Evolutionary conservation across 129 eudicot genomes (phyloP), one percentile per base, ranked within the genome.

Genomic region (Smallanthus sonchifolius): DNA sequence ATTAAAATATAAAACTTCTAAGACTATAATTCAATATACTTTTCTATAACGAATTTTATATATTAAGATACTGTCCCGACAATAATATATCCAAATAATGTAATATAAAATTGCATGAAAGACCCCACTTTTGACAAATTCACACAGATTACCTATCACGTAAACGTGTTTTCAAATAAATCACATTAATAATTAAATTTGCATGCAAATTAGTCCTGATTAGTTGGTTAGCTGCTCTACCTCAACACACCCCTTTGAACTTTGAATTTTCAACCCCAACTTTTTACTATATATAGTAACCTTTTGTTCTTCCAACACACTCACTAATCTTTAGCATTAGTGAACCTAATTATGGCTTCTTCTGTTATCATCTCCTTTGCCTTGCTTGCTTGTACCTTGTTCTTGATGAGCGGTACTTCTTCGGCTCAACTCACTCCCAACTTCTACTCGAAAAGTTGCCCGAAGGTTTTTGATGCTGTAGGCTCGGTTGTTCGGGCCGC

Each of bases 381-480:
- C 68, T 17, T 77, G 3, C 19, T 75, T 78, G 71, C 75, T 77
- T 74, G 77, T 57, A 44, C 43, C 70, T 70, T 80, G 79, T 55
- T 49, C 70, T 73, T 83, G 7, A 48, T 80, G 67, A 74, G 77
- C 32, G 67, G 59, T 70, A 36, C 71, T 35, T 82, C 86, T 35
- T 73, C 77, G 3, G 87, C 85, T 40, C 87, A 85, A n/a, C 82
- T 87, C 8, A 70, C 81, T 4, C 71, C 70, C 30, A 17, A 83
- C 32, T 87, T 70, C 72, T 87, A 87, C 74, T 74, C 83, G 3
- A 83, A 78, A 67, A 80, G 81, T 51, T 87, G 93, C 64, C 93
- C 89, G 0, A 78, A 80, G 32, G 84, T 85, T 43, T 76, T 77
- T 65, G 36, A 36, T n/a, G 52, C 66, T 0, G 86, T 87, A 0